Evolutionary conservation across 768 basidiomycete genomes (phyloP), one percentile per base, ranked within the genome.

Genomic region (Erythrobasidium yunnanense): DNA sequence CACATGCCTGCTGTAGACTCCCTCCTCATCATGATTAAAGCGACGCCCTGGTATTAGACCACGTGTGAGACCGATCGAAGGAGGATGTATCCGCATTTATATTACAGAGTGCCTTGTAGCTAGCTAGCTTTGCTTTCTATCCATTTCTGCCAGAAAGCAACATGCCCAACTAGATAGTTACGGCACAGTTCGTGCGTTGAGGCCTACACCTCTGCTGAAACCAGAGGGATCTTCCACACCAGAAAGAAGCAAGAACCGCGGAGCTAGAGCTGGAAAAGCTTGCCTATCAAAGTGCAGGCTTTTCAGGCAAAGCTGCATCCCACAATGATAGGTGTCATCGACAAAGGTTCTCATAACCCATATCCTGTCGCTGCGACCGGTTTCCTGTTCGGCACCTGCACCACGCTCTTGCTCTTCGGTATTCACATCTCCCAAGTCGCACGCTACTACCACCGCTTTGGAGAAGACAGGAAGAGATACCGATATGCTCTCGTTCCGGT

Each of bases 211-310:
- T n/a, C n/a, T n/a, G n/a, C n/a, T n/a, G n/a, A n/a, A n/a, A n/a
- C n/a, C n/a, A n/a, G n/a, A n/a, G n/a, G n/a, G n/a, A n/a, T n/a
- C n/a, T n/a, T n/a, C n/a, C n/a, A n/a, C n/a, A n/a, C n/a, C n/a
- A n/a, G n/a, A n/a, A n/a, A n/a, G n/a, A 55, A 87, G 85, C 78
- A 88, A 86, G 79, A 78, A 89, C 75, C 77, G 96, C 71, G 80
- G 69, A 72, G 17, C 30, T 42, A 11, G 38, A 11, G 11, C 11
- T 42, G 38, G 38, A 42, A 42, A 42, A 42, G 38, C n/a, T n/a
- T n/a, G n/a, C n/a, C n/a, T n/a, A n/a, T n/a, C n/a, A n/a, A 11
- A 8, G 50, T 15, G 50, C 18, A 23, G 50, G 20, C 50, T 22
- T 23, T 23, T 52, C 50, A 8, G 29, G 50, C 22, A 15, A 15